Evolutionary conservation across 306 rosid genomes (phyloP).

Genomic region (Prosopis cineraria): DNA sequence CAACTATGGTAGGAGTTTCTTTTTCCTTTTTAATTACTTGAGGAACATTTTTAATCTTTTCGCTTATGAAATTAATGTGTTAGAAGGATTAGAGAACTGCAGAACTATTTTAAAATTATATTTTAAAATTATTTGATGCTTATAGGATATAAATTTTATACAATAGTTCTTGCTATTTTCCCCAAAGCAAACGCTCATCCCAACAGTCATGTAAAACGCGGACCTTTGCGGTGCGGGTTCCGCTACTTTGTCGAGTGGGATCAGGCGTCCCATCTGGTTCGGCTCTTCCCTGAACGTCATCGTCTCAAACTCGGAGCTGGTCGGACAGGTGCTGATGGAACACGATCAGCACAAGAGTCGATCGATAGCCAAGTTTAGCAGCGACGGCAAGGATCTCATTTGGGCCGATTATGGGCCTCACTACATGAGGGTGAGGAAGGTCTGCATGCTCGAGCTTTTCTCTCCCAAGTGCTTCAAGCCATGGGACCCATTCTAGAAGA

Average conservation of each 20-base stretch:
- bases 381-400: conserved; percentile 78
- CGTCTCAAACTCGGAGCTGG: conserved; percentile 69
- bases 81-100: too few species aligned
- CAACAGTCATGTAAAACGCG: too few species aligned
- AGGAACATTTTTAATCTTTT: too few species aligned
- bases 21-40: too few species aligned
- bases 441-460: conserved; percentile 92
- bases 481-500: conserved; percentile 84
- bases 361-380: conserved; percentile 74
- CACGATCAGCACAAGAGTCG: conserved; percentile 74
- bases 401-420: conserved; percentile 98
- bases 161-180: too few species aligned
- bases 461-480: conserved; percentile 66
- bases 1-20: too few species aligned
- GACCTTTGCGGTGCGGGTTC: too few species aligned
- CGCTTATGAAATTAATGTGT: too few species aligned
- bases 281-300: conserved; percentile 74
- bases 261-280: conserved; percentile 74
- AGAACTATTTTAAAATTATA: too few species aligned
- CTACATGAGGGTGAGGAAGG: conserved; percentile 93
- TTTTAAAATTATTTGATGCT: too few species aligned
- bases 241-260: conserved; percentile 89
- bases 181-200: too few species aligned
- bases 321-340: conserved; percentile 72
- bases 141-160: too few species aligned